Base-by-base conservation (phyloP, 306 rosid genomes). In the Medicago lupulina region DNA sequence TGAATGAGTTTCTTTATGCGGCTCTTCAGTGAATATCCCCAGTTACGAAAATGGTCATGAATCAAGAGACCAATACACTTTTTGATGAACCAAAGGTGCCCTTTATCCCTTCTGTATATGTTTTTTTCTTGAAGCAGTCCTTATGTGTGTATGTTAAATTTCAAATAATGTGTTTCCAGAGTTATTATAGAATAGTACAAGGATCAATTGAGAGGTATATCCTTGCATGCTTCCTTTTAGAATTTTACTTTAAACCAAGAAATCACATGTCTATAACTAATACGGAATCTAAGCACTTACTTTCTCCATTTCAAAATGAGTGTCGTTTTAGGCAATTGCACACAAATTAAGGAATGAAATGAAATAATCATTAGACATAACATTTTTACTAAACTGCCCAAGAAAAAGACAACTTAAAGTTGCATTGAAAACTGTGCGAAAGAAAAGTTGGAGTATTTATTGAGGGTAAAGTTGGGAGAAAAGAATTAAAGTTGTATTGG, bases 11-110 rank as follows among this genome's bases (percentile, higher is more conserved):
- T 47, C 75, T 55, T 36, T 41, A 15, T 77, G 66, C 38, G 25
- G 73, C 60, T 49, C 79, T 64, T 81, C 21, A 10, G 44, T 38
- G 40, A 81, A 47, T 57, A 60, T 66, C 11, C 51, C 63, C 76
- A 16, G 62, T 28, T 54, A 51, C 67, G 68, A 81, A 51, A 43
- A 7, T 69, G 75, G 70, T 69, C 21, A 47, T 50, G 64, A 69
- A 62, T 15, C 71, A 64, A 74, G 82, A 54, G 49, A 66, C 71
- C 9, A 15, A 59, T 31, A n/a, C 59, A 17, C 83, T 60, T 63
- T 69, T 67, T 73, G 74, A 73, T 77, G 78, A 74, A 47, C 78
- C 39, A 63, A 72, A 74, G 81, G 83, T 73, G 61, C 75, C 41
- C 19, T 66, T 80, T 49, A 49, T 17, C 28, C 59, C 71, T 51